Evolutionary conservation across 202 grass and related monocot species (phyloP), one percentile per base, ranked within the genome.

Genomic region (Eragrostis tef): DNA sequence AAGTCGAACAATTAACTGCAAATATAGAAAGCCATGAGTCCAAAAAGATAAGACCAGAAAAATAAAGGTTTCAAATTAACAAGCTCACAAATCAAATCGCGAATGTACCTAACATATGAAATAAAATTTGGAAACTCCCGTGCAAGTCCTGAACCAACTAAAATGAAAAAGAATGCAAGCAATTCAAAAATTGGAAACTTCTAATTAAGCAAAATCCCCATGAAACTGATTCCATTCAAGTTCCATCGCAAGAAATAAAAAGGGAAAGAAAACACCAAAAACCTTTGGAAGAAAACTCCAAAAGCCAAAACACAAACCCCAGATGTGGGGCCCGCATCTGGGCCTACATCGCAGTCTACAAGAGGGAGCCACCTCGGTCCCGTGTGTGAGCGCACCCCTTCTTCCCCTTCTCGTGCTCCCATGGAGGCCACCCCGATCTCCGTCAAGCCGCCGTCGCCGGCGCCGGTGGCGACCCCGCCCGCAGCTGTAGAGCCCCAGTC

Each of bases 381-480:
- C 80, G 80, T 79, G 70, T 79, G 65, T 45, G 65, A 70, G 71
- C 77, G 11, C 74, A 3, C 62, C 49, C 20, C 12, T 6, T 41
- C 5, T 11, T 51, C 5, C 29, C 25, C 22, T 3, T 52, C 74
- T 54, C 82, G 77, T 60, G 61, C 70, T 75, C 54, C 67, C 50
- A 89, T 89, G 87, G 87, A 89, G 67, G 83, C 87, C 87, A 86
- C 87, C 83, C 87, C 87, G 87, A 86, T 89, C 87, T 89, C 87
- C 72, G 19, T 81, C 5, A 89, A 86, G 59, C 87, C 78, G 50
- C 82, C 87, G 27, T 77, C 87, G 66, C 82, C 87, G 77, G 0
- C 41, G 21, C 50, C 64, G 84, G n/a, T 71, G 31, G 53, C 49
- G 26, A 21, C 54, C 2, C 54, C 61, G 0, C 54, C 66, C 6